Evolutionary conservation across 768 basidiomycete genomes (phyloP), one percentile per base, ranked within the genome.

Genomic region (Saitozyma podzolica): DNA sequence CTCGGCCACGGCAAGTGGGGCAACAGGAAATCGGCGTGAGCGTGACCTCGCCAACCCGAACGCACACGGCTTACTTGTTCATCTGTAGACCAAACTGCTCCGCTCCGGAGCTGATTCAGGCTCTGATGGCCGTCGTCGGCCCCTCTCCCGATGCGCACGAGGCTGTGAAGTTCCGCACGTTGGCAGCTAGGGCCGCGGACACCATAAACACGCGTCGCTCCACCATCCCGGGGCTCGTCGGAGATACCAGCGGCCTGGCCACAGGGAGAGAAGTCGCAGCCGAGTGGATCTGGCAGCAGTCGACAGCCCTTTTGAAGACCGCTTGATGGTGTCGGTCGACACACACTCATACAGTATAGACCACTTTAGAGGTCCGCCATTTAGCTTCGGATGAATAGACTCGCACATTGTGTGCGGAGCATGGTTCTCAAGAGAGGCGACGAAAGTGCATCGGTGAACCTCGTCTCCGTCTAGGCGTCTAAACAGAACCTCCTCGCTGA

Each of bases 1-100:
- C 20, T 66, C 19, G 57, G 60, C 14, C 47, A 61, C 16, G 66
- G 63, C 10, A 40, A 45, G 41, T 68, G 66, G 66, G 66, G 54
- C 9, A 68, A 68, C 50, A 19, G 56, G 47, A 29, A 20, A 13
- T n/a, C 59, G 2, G 50, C 49, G 66, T 68, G 40, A 58, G 66
- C 59, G 20, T 13, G 39, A 42, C 51, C 51, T 39, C 39, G n/a
- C 53, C 14, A 50, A n/a, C 49, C n/a, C n/a, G n/a, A n/a, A n/a
- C n/a, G n/a, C n/a, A n/a, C n/a, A n/a, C n/a, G n/a, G n/a, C n/a
- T n/a, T 19, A 16, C 11, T 40, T n/a, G 37, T 54, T 16, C 29
- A 3, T 10, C 39, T 8, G 54, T 16, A 58, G 54, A 20, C 59
- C 58, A 4, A 3, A 48, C 6, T 63, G 29, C 9, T 41, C 49